Percentiles rank a stretch among this genome's conserved stretches.
These are phyloP conservation scores for Selaginella moellendorffii DNA, from an alignment of 75 land plant genomes.

Conservation along the genomic window DNA sequence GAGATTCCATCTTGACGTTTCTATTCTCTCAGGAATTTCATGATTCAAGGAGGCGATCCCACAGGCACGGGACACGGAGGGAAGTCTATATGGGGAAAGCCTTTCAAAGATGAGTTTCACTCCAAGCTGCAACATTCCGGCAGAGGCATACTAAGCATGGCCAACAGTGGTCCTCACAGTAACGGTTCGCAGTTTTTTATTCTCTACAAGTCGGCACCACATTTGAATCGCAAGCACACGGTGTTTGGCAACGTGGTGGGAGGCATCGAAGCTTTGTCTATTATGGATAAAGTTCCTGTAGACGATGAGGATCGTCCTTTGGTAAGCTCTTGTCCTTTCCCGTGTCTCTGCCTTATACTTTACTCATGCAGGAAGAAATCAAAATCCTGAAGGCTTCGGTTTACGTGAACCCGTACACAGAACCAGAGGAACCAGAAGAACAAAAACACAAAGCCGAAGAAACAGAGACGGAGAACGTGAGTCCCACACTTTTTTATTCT, in stretches of 20 bases:
- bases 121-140: conserved; percentile 1
- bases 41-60: conserved; percentile 11
- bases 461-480: conserved; percentile 54
- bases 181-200: background rate
- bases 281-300: conserved; percentile 1
- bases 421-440: conserved; percentile 83
- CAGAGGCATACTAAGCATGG: conserved; percentile 6
- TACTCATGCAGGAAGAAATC: conserved; percentile 55
- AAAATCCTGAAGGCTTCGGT: conserved; percentile 54
- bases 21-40: background rate
- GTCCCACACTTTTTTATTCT: background rate
- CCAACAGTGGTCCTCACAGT: conserved; percentile 2
- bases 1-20: background rate
- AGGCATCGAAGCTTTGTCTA: conserved; percentile 19
- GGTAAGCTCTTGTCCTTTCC: background rate
- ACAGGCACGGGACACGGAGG: background rate
- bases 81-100: background rate
- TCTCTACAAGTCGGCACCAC: conserved; percentile 4
- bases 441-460: conserved; percentile 23
- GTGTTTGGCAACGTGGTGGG: conserved; percentile 92
- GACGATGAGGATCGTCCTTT: conserved; percentile 7
- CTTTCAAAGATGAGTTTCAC: conserved; percentile 1
- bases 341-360: background rate
- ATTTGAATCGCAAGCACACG: conserved; percentile 75
- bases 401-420: conserved; percentile 88